A percentile compares a stretch with the other conserved stretches of the same genome.
These are phyloP conservation scores for Venturia carpophila DNA, from an alignment of 2,329 filamentous ascomycete genomes.

Conservation along the genomic window DNA sequence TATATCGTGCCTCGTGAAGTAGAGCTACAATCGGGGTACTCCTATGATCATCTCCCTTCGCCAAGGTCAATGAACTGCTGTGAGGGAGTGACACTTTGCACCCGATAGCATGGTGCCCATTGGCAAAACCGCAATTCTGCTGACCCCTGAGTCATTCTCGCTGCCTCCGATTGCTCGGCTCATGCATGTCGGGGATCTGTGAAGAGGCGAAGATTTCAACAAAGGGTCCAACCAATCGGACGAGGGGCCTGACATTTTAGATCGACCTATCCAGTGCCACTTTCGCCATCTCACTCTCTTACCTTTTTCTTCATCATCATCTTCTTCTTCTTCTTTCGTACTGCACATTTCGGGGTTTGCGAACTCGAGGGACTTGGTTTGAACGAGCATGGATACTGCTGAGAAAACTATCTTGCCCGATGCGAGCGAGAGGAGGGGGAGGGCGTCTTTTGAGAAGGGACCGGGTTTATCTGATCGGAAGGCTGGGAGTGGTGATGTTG, in stretches of 20 bases:
- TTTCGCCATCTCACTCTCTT: background rate
- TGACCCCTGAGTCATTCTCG: background rate
- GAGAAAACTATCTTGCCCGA: background rate
- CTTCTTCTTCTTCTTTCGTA: background rate
- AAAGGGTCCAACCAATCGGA: background rate
- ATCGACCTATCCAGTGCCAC: background rate
- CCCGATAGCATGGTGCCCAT: background rate
- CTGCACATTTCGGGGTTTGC: background rate
- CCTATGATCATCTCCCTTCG: background rate
- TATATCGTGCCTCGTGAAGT: background rate
- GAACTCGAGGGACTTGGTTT: background rate
- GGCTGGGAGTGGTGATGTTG: background rate
- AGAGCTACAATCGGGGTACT: background rate
- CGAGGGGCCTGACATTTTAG: background rate
- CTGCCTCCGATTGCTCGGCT: background rate
- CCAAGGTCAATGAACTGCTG: background rate
- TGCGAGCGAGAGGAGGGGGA: background rate
- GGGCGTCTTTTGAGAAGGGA: background rate
- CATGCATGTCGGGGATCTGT: background rate
- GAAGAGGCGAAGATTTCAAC: background rate
- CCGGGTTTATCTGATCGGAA: background rate
- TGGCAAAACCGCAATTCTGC: background rate
- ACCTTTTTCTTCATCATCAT: background rate
- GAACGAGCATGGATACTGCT: conserved; percentile 3
- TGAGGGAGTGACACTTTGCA: background rate